Conservation (phyloP, 371 early-diverging fungal species). For the Mucor lusitanicus region DNA sequence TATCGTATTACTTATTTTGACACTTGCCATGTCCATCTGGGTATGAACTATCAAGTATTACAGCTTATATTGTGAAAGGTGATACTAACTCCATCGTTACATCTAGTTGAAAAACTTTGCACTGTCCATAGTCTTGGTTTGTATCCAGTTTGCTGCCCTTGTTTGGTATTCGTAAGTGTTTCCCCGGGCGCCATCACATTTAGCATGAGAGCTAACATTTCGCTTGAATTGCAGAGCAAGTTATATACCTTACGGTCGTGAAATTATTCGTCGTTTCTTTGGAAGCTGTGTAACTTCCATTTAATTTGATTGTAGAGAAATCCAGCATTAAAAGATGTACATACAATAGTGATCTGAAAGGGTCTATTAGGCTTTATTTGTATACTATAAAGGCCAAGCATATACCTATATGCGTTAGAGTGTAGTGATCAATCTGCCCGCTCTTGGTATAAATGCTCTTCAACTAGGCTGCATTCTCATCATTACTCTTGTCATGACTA, state of each 20-base stretch:
- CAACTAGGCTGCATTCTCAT: too few relatives aligned
- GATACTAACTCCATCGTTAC: neutral
- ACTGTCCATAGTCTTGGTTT: constrained; percentile 74
- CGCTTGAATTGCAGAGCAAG: constrained; percentile 35
- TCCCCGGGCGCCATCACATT: neutral
- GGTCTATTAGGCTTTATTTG: too few relatives aligned
- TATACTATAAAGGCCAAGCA: too few relatives aligned
- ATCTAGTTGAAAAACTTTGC: constrained; percentile 49
- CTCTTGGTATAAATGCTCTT: too few relatives aligned
- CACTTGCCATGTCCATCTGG: constrained; percentile 33
- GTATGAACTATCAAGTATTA: constrained; percentile 19
- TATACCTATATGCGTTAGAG: too few relatives aligned
- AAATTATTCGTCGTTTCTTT: constrained; percentile 48
- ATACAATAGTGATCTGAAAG: neutral
- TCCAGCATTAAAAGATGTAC: neutral
- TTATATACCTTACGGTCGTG: constrained; percentile 58
- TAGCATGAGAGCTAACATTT: neutral
- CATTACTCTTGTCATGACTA: neutral
- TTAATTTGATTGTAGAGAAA: constrained; percentile 10
- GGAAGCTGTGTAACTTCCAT: constrained; percentile 55
- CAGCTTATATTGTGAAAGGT: constrained; percentile 4
- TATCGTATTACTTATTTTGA: constrained; percentile 33
- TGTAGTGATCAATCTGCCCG: too few relatives aligned
- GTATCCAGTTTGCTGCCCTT: constrained; percentile 83
- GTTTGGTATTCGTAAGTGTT: constrained; percentile 79